These are phyloP conservation scores for Hericium erinaceus DNA, from an alignment of 768 basidiomycete species.

Conservation along the genomic window DNA sequence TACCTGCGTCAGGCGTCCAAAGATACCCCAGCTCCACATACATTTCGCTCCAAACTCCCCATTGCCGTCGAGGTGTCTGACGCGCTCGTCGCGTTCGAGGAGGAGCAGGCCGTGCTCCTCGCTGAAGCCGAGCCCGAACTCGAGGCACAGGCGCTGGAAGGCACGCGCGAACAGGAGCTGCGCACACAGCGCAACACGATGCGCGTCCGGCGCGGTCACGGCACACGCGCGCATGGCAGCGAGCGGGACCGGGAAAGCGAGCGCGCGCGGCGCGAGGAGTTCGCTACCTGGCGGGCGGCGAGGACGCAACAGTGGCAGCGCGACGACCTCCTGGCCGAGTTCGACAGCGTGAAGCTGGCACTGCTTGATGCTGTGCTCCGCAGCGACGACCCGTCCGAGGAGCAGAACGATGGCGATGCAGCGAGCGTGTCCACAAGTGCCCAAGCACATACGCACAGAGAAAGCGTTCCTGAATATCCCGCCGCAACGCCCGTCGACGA, in stretches of 20 bases:
- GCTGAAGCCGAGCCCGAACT: conserved; percentile 1
- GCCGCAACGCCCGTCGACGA: conserved; percentile 1
- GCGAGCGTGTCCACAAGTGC: not conserved
- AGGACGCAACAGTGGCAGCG: conserved; percentile 9
- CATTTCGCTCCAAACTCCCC: conserved; percentile 6
- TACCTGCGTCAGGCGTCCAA: conserved; percentile 24
- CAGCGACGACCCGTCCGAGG: not conserved
- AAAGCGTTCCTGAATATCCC: not conserved
- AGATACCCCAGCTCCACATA: not conserved
- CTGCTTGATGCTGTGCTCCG: conserved; percentile 16
- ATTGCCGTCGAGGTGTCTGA: conserved; percentile 7
- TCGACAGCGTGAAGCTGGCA: conserved; percentile 26
- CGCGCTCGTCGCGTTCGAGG: conserved; percentile 6
- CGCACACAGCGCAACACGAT: not conserved
- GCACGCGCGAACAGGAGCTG: not conserved
- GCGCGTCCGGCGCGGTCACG: not conserved
- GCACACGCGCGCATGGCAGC: not conserved
- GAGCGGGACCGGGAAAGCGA: conserved; percentile 20
- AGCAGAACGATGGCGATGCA: conserved; percentile 14
- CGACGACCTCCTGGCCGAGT: conserved; percentile 26
- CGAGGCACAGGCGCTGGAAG: not conserved
- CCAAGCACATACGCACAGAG: not conserved
- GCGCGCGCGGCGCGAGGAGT: conserved; percentile 1
- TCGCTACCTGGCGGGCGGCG: not conserved
- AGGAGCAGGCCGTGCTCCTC: not conserved